Evolutionary conservation across 257 asterid species (phyloP).

Genomic region (Oldenlandia corymbosa): DNA sequence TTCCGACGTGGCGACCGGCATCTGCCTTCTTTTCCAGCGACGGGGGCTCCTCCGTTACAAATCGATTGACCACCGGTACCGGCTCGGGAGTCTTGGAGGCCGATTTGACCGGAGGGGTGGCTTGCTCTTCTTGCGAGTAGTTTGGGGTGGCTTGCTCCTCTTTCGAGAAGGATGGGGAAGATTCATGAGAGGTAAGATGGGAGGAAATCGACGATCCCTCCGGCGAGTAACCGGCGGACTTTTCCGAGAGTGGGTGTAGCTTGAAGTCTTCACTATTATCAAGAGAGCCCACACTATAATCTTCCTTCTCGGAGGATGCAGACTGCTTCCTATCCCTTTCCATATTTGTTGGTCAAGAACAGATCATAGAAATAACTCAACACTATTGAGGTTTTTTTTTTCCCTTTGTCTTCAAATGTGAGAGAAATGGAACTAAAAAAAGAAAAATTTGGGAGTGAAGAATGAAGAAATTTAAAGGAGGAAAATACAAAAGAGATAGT

Average conservation of each 20-base stretch:
- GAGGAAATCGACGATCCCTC: conserved; percentile 46
- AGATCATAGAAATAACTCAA: background rate
- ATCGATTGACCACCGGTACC: conserved; percentile 27
- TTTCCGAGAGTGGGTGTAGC: conserved; percentile 33
- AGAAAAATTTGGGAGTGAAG: background rate
- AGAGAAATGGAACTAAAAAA: too few relatives aligned
- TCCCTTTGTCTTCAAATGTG: too few relatives aligned
- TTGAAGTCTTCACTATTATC: conserved; percentile 6
- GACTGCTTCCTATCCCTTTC: conserved; percentile 6
- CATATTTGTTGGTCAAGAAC: background rate
- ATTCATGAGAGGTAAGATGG: conserved; percentile 32
- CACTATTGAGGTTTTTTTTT: too few relatives aligned
- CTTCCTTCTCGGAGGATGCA: conserved; percentile 5
- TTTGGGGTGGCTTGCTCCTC: conserved; percentile 23
- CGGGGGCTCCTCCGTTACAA: conserved; percentile 22
- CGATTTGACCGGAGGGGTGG: conserved; percentile 16
- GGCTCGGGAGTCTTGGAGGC: conserved; percentile 23
- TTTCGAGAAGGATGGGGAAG: conserved; percentile 27
- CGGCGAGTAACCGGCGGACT: conserved; percentile 42
- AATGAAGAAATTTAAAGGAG: background rate
- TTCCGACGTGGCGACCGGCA: conserved; percentile 17
- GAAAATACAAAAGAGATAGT: background rate
- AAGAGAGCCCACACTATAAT: background rate
- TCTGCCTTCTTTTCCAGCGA: conserved; percentile 26
- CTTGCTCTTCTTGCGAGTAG: conserved; percentile 21